Base-by-base conservation (phyloP, 2,329 filamentous ascomycete species). In the Aspergillus pseudotamarii region DNA sequence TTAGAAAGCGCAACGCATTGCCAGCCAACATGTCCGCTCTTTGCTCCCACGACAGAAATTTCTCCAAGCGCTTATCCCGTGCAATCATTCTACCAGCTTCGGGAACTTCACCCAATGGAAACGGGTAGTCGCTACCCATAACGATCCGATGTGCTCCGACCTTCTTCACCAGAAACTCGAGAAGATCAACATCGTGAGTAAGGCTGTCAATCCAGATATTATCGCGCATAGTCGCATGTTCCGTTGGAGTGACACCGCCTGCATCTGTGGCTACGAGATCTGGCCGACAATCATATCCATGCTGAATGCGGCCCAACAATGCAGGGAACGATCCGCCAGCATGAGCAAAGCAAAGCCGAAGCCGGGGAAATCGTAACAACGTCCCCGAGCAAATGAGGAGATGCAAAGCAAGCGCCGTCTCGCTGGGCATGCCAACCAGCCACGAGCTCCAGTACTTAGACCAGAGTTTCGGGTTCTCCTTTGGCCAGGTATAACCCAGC, bases 101-200 rank as follows among this genome's bases (percentile, higher is more conserved):
- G 2, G 68, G 68, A 59, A 68, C 64, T 48, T 69, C 68, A 1
- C 68, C 68, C 30, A 69, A 58, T 6, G 68, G 68, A 34, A 69
- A 69, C 9, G 68, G 68, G 61, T 69, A 69, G 45, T 69, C 68
- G 43, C 68, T 69, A 1, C 68, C 68, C 68, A 69, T 68, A 12
- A 69, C 62, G 14, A 69, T 59, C 8, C 63, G 45, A 1, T 65
- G 58, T 12, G 59, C 26, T 1, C 68, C 68, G 16, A 69, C 64
- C 53, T 69, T 69, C 36, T 68, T 69, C n/a, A 64, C 67, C 19
- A 69, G 57, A 41, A 62, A 61, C 41, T 68, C 57, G 11, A 69
- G 58, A 34, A 69, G 48, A 38, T 69, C 68, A 0, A 60, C 64
- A 34, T 69, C 68, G 36, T 69, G 68, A 28, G 66, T 65, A 38